Conservation (phyloP, 225 moss, liverwort and hornwort species). For the Sphagnum contortum region DNA sequence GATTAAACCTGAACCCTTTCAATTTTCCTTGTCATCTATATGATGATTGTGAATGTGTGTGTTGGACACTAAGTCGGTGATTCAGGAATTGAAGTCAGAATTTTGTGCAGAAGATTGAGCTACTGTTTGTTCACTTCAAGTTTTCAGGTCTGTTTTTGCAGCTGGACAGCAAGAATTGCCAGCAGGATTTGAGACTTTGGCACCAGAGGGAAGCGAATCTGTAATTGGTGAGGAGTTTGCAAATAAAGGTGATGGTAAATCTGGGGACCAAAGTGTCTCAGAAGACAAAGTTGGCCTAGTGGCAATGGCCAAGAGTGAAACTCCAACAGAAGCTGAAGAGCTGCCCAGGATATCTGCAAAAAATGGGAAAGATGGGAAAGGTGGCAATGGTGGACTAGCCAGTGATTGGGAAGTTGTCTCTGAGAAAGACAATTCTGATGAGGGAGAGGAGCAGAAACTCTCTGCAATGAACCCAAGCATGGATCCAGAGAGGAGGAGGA, state of each 20-base stretch:
- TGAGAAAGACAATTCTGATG: conserved; percentile 70
- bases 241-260: conserved; percentile 3
- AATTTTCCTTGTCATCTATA: no score
- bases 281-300: conserved; percentile 30
- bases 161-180: no score
- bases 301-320: conserved; percentile 22
- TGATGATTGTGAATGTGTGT: no score
- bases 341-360: not conserved
- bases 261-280: conserved; percentile 10
- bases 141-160: not conserved
- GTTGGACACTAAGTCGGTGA: no score
- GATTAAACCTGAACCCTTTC: no score
- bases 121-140: not conserved
- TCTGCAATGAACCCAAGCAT: conserved; percentile 21
- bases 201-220: conserved; percentile 14
- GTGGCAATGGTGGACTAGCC: conserved; percentile 29
- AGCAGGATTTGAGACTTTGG: not conserved
- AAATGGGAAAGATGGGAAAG: conserved; percentile 18
- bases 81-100: no score
- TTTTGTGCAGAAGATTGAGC: not conserved
- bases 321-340: conserved; percentile 9
- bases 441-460: conserved; percentile 30
- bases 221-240: conserved; percentile 21
- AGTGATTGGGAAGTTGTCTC: conserved; percentile 89
- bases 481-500: conserved; percentile 19